These are phyloP conservation scores for Sugiyamaella qingdaonensis DNA, from an alignment of 805 yeast species.

Conservation along the genomic window DNA sequence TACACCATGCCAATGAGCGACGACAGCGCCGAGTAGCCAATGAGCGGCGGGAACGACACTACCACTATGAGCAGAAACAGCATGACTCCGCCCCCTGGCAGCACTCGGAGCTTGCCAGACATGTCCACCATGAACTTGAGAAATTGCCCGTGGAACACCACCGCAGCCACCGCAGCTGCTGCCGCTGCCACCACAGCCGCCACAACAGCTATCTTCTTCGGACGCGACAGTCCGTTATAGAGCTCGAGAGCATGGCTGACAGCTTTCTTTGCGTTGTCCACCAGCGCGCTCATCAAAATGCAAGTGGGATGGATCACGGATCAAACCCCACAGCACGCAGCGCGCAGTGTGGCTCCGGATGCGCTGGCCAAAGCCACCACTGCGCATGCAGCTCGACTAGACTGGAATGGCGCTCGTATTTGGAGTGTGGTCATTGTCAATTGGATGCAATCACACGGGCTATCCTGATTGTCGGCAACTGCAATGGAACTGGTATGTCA, in stretches of 20 bases:
- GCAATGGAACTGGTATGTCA: too few relatives aligned
- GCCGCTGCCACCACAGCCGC: constrained; percentile 12
- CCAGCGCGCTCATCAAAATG: neutral
- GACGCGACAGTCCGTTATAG: constrained; percentile 12
- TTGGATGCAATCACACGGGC: too few relatives aligned
- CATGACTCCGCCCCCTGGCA: constrained; percentile 34
- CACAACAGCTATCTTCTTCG: constrained; percentile 11
- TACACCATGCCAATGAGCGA: constrained; percentile 74
- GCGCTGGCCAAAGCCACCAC: too few relatives aligned
- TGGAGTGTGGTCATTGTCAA: too few relatives aligned
- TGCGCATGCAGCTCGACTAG: too few relatives aligned
- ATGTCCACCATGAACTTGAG: constrained; percentile 31
- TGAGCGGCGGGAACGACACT: constrained; percentile 85
- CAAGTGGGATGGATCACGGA: too few relatives aligned
- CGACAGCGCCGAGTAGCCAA: constrained; percentile 73
- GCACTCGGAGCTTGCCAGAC: constrained; percentile 29
- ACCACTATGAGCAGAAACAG: constrained; percentile 51
- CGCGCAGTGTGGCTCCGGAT: too few relatives aligned
- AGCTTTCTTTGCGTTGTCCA: neutral
- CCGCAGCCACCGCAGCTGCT: constrained; percentile 21
- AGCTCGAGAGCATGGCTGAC: neutral
- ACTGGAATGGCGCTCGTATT: too few relatives aligned
- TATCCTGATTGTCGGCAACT: too few relatives aligned
- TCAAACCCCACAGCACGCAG: too few relatives aligned
- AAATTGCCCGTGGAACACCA: constrained; percentile 34